Evolutionary conservation across 2,329 filamentous ascomycete genomes (phyloP), one percentile per base, ranked within the genome.

Genomic region (Stenocarpella maydis): DNA sequence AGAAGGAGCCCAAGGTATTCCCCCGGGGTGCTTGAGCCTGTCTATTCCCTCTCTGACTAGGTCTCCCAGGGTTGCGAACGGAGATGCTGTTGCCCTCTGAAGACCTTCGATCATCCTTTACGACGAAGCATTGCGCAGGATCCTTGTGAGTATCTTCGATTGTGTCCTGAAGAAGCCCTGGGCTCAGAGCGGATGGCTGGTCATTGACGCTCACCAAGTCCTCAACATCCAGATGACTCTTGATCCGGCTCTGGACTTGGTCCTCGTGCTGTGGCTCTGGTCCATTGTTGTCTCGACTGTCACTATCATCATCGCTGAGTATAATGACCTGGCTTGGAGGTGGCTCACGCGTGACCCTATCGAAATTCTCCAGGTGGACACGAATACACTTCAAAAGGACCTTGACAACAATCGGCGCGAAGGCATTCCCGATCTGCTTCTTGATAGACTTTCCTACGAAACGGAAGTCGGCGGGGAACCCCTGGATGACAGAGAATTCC

Each of bases 341-440:
- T 17, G 68, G 71, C 12, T 24, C 19, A 12, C 47, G 72, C 19
- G 41, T 53, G 21, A 83, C 74, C 0, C 79, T 76, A 66, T 88
- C 86, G 24, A 81, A 75, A 1, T 76, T 71, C 17, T 86, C 76
- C 1, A 89, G 75, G 79, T 82, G 86, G 9, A 76, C 71, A 21
- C 82, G 77, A 10, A 89, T 74, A 60, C 87, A 84, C n/a, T 76
- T 75, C 71, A 85, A 88, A 0, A 89, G 74, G 0, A 83, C 78
- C 31, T 79, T 78, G 3, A 88, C 88, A 0, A 86, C 84, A 34
- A 80, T 80, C 0, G 92, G 88, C 0, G 93, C 91, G 19, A 95
- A 93, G 0, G 92, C 93, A 74, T 96, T 95, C 0, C 93, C 93
- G 72, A 95, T 92, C 76, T 94, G 92, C 72, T 83, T 86, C 73